Evolutionary conservation across 2,329 filamentous ascomycete species (phyloP).

Genomic region (Penicillium psychrosexuale): DNA sequence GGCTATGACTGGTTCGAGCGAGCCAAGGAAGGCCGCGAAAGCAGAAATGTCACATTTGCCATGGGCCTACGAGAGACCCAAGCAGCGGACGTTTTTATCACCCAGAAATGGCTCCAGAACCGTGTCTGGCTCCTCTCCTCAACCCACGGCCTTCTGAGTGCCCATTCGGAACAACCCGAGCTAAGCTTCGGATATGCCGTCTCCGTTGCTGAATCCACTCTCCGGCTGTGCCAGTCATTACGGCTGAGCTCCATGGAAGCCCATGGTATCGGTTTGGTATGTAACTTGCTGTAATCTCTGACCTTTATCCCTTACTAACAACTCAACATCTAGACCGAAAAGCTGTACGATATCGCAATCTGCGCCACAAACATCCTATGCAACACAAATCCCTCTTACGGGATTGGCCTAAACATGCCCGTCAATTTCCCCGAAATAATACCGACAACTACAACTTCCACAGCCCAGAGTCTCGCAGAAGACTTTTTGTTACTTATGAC

Average conservation of each 20-base stretch:
- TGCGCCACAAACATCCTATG: slow-evolving; percentile 32
- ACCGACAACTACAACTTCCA: slow-evolving; percentile 10
- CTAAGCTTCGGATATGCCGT: slow-evolving; percentile 39
- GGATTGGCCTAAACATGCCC: slow-evolving; percentile 8
- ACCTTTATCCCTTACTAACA: neutral
- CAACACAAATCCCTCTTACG: slow-evolving; percentile 25
- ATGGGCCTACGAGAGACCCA: slow-evolving; percentile 39
- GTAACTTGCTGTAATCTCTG: slow-evolving; percentile 5
- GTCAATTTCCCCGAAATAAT: slow-evolving; percentile 15
- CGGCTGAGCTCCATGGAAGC: slow-evolving; percentile 42
- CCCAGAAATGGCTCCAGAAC: slow-evolving; percentile 46
- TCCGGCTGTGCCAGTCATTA: slow-evolving; percentile 35
- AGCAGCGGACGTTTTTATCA: slow-evolving; percentile 43
- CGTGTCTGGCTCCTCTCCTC: slow-evolving; percentile 44
- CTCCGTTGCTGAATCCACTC: slow-evolving; percentile 33
- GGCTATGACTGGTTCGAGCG: slow-evolving; percentile 41
- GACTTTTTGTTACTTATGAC: slow-evolving; percentile 33
- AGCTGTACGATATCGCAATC: slow-evolving; percentile 40
- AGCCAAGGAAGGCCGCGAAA: slow-evolving; percentile 25
- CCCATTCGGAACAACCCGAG: slow-evolving; percentile 36
- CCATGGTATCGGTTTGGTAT: slow-evolving; percentile 41
- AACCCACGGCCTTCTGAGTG: slow-evolving; percentile 38
- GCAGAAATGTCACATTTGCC: slow-evolving; percentile 22
- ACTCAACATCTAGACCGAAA: slow-evolving; percentile 31
- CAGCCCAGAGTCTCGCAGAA: slow-evolving; percentile 25